Base-by-base conservation (phyloP, 805 yeast species). In the Ogataea trehaloabstinens region DNA sequence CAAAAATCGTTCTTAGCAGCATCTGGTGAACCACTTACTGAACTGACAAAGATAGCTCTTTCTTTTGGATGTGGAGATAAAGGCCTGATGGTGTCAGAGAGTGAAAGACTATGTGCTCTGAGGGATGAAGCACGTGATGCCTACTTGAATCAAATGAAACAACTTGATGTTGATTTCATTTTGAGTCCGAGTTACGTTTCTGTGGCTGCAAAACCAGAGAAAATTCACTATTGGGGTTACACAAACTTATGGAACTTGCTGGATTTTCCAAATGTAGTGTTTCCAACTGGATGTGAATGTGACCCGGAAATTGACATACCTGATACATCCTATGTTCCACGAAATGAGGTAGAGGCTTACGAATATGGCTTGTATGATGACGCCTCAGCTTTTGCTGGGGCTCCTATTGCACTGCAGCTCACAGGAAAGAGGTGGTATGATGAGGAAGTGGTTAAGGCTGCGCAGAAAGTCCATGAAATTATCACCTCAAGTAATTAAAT, bases 191-290 rank as follows among this genome's bases (percentile, higher is more conserved):
- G 78, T 6, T 78, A 80, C 58, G 73, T 70, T 38, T 78, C 78
- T 39, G 84, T 80, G 31, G 86, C 90, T 15, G 82, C 87, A 31
- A 67, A 70, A 38, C 80, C 81, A 4, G 78, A 73, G 35, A 70
- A 70, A 17, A 65, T 78, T 8, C 73, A 73, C 52, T 81, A 80
- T 61, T 83, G 89, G 87, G 81, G 87, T 1, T 84, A 83, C 66
- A 81, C 88, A 3, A 65, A 82, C 2, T 66, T 81, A 49, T 83
- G 80, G 78, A 83, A 83, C 60, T 53, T 81, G 39, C 59, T 82
- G 43, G 91, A 83, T 57, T 70, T 74, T 51, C 87, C 90, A 15
- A 72, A 75, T 24, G 73, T 78, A 37, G 68, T 71, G 0, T 68
- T 79, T 63, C 85, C 82, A 42, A 70, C 83, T 3, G 76, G 83